Percentiles rank a stretch among this genome's conserved stretches.
These are phyloP conservation scores for Speleostelium caveatum DNA, from an alignment of 78 protist species.

Conservation along the genomic window DNA sequence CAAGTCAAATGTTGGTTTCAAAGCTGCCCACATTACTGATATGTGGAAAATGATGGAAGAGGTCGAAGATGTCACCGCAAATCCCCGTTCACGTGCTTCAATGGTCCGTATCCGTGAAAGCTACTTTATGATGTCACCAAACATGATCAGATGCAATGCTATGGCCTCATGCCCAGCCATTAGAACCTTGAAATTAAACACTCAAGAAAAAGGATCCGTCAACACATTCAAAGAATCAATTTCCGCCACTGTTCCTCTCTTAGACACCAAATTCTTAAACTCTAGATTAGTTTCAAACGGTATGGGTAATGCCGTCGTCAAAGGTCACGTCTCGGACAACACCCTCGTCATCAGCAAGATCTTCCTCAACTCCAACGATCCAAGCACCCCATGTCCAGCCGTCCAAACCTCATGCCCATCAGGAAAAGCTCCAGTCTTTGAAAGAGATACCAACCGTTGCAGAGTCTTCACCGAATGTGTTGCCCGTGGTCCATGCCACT, in stretches of 20 bases:
- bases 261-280: slow-evolving; percentile 6
- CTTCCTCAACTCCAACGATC: neutral
- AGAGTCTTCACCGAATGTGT: neutral
- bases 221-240: neutral
- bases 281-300: slow-evolving; percentile 10
- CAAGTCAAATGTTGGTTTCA: neutral
- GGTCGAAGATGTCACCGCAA: neutral
- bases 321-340: neutral
- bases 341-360: neutral
- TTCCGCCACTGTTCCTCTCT: neutral
- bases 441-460: slow-evolving; percentile 10
- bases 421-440: neutral
- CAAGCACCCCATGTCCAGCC: neutral
- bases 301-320: neutral
- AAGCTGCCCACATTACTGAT: slow-evolving; percentile 10
- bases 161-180: neutral
- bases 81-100: neutral
- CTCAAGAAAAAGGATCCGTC: neutral
- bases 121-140: neutral
- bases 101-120: neutral
- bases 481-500: slow-evolving; percentile 43
- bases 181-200: neutral
- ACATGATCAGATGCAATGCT: neutral
- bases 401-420: neutral
- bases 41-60: neutral